Percentiles rank a stretch among this genome's conserved stretches.
Conservation (phyloP, 2,329 filamentous ascomycete genomes). For the Chrysosphaeria jannelii region DNA sequence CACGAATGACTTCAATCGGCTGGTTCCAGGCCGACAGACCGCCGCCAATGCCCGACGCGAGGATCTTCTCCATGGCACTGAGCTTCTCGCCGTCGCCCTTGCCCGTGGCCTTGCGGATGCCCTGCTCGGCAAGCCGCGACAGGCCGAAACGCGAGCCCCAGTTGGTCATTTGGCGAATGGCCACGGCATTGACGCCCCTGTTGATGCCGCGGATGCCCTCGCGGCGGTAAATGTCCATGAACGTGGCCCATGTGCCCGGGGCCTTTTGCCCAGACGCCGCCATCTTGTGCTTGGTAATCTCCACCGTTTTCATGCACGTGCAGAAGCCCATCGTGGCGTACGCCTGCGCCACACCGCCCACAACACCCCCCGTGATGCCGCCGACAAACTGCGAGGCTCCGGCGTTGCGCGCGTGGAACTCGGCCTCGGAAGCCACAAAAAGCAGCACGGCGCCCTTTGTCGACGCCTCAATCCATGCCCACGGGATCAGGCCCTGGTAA, state of each 20-base stretch:
- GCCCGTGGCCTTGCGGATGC: conserved; percentile 47
- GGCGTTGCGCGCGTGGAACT: conserved; percentile 64
- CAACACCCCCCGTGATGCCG: conserved; percentile 76
- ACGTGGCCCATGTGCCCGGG: conserved; percentile 75
- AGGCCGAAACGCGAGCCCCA: conserved; percentile 94
- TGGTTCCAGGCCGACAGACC: conserved; percentile 96
- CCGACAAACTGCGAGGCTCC: conserved; percentile 67
- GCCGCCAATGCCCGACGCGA: conserved; percentile 65
- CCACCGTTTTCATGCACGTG: conserved; percentile 99
- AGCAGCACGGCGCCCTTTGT: conserved; percentile 97
- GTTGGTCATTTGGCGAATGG: conserved; percentile 97
- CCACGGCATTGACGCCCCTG: conserved; percentile 93
- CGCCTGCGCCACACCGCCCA: conserved; percentile 83
- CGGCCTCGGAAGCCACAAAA: conserved; percentile 94
- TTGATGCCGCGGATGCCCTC: conserved; percentile 94
- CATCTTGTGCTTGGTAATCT: conserved; percentile 96
- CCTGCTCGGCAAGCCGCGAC: conserved; percentile 65
- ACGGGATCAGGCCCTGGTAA: conserved; percentile 97
- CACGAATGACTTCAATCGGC: conserved; percentile 96
- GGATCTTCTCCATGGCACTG: conserved; percentile 55
- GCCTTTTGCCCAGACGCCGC: conserved; percentile 57
- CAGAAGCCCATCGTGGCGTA: conserved; percentile 99
- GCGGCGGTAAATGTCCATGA: conserved; percentile 85
- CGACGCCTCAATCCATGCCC: conserved; percentile 99
- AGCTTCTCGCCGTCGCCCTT: conserved; percentile 64